Evolutionary conservation across 257 asterid species (phyloP), one percentile per base, ranked within the genome.

Genomic region (Ilex asprella): DNA sequence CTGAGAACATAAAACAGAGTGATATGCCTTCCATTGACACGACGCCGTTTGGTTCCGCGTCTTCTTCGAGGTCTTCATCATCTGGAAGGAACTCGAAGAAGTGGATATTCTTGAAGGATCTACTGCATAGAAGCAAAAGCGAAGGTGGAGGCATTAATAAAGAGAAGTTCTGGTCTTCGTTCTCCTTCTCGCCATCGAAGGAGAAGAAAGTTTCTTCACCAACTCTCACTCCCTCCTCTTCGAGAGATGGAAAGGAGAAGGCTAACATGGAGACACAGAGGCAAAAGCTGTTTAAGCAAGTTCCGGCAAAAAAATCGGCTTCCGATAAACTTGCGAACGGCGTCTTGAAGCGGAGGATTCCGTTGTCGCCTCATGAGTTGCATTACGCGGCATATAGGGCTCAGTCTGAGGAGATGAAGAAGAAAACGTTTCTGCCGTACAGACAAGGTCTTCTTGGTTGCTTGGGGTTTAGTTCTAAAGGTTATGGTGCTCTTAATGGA

Each of bases 21-120:
- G 84, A 79, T 30, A 46, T 13, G 7, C 59, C 31, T 8, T 77
- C 82, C 16, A 69, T 1, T 44, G 89, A 75, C 43, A 78, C 89
- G 71, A 80, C 86, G 71, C 82, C 86, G 69, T 83, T 86, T 0
- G 77, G 77, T 78, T 83, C 89, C 0, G 80, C 84, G 0, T 82
- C 89, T 7, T 82, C 89, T 2, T 82, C 89, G 39, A 75, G 88
- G 12, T 79, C 85, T 16, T 82, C 89, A 6, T 82, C 89, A 2
- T 73, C 84, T 0, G 84, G 89, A 2, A 69, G 89, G 59, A 83
- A 78, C 78, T 83, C 89, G 64, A 83, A 75, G 81, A 83, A 80
- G 47, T 83, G 89, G 89, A 68, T 80, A 43, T 83, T 80, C 27
- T 69, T 83, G 15, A 83, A 83, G 81, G 89, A 83, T 67, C 82